Evolutionary conservation across 805 yeast genomes (phyloP).

Genomic region (Candida parachauliodes): DNA sequence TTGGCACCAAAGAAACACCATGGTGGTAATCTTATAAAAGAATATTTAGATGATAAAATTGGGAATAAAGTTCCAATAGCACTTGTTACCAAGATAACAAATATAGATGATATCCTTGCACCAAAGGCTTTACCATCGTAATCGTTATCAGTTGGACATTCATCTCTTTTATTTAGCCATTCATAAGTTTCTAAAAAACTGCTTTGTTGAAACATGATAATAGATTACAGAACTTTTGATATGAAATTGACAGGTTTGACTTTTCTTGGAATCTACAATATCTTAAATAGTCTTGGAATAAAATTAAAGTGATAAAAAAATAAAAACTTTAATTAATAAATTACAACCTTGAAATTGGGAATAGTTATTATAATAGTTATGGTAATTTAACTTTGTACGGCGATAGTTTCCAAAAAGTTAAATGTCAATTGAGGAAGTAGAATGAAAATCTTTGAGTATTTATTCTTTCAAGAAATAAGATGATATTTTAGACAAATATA

Average conservation of each 20-base stretch:
- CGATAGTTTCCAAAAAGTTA: too few species aligned
- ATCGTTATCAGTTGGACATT: conserved; percentile 41
- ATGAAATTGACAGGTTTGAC: conserved; percentile 1
- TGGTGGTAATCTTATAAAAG: conserved; percentile 55
- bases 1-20: conserved; percentile 67
- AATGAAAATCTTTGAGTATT: too few species aligned
- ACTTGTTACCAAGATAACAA: conserved; percentile 56
- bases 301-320: too few species aligned
- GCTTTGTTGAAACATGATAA: not conserved
- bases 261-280: not conserved
- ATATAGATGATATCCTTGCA: conserved; percentile 58
- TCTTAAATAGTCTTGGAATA: not conserved
- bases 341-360: not conserved
- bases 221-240: not conserved
- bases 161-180: conserved; percentile 34
- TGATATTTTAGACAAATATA: too few species aligned
- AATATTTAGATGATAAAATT: conserved; percentile 53
- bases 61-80: conserved; percentile 61
- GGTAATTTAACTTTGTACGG: not conserved
- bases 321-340: too few species aligned
- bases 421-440: too few species aligned
- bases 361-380: not conserved
- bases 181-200: conserved; percentile 20
- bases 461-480: too few species aligned
- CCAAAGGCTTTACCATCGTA: conserved; percentile 42